Evolutionary conservation across 495 filamentous ascomycete species (phyloP).

Genomic region (Penicillium fimorum): DNA sequence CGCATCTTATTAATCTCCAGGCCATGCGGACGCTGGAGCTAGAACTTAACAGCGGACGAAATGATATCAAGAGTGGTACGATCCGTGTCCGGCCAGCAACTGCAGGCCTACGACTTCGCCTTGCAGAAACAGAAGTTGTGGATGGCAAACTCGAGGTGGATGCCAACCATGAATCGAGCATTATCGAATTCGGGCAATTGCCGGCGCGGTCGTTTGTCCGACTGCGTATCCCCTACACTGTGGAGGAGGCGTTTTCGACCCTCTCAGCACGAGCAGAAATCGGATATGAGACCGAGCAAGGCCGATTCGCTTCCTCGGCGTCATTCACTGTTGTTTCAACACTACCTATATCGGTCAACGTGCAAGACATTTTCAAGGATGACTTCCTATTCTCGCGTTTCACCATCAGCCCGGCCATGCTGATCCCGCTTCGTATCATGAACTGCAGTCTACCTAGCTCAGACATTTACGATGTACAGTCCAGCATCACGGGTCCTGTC

Average conservation of each 20-base stretch:
- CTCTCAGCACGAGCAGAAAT: constrained; percentile 76
- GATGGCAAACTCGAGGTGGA: constrained; percentile 52
- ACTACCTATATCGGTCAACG: constrained; percentile 88
- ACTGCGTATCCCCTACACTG: constrained; percentile 76
- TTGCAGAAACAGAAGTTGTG: constrained; percentile 62
- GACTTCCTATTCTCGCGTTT: constrained; percentile 81
- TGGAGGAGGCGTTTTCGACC: constrained; percentile 72
- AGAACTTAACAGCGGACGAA: constrained; percentile 71
- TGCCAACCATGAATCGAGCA: constrained; percentile 61
- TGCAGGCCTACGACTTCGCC: constrained; percentile 81
- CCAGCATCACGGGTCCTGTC: constrained; percentile 51
- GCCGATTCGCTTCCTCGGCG: constrained; percentile 66
- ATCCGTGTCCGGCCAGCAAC: constrained; percentile 78
- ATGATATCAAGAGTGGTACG: constrained; percentile 65
- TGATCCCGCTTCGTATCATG: constrained; percentile 71
- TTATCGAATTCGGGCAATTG: constrained; percentile 63
- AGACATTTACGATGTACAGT: constrained; percentile 62
- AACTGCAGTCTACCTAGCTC: constrained; percentile 69
- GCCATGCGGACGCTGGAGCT: constrained; percentile 73
- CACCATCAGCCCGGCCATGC: constrained; percentile 74
- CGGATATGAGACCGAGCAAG: constrained; percentile 70
- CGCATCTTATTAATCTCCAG: constrained; percentile 65
- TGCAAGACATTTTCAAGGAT: constrained; percentile 93
- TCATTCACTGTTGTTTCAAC: constrained; percentile 63
- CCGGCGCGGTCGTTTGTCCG: constrained; percentile 45